phyloP scores from a whole-genome alignment of 805 yeast genomes.

The Clavispora vitiphila region DNA sequence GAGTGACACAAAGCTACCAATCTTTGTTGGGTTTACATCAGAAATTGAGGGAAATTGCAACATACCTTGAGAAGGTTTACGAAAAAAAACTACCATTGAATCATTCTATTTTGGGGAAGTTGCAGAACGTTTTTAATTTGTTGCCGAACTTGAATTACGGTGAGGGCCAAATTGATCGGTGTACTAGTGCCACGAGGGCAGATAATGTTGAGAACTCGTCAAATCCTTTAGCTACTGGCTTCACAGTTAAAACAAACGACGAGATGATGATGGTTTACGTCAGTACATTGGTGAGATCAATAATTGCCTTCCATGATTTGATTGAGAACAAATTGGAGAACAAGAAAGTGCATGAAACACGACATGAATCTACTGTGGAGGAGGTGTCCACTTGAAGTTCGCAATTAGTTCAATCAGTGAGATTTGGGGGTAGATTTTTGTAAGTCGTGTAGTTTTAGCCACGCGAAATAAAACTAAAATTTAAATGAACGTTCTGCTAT shows the following conservation, averaged over 20 bases:
- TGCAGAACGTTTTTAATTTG: slow-evolving; percentile 91
- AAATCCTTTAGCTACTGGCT: slow-evolving; percentile 67
- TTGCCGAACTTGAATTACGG: slow-evolving; percentile 65
- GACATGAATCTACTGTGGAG: slow-evolving; percentile 10
- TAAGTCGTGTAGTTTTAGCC: slow-evolving; percentile 12
- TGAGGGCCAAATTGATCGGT: slow-evolving; percentile 10
- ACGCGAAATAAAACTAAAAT: not conserved
- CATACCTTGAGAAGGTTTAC: slow-evolving; percentile 71
- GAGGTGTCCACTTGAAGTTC: not conserved
- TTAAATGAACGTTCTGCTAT: not conserved
- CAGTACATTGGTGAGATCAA: slow-evolving; percentile 84
- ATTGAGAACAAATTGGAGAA: slow-evolving; percentile 93
- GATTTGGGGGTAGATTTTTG: not conserved
- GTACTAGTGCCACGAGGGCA: slow-evolving; percentile 2
- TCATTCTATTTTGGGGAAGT: slow-evolving; percentile 82
- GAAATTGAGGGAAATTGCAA: slow-evolving; percentile 71
- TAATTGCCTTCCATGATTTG: slow-evolving; percentile 93
- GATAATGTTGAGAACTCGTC: slow-evolving; percentile 19
- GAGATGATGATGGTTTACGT: slow-evolving; percentile 92
- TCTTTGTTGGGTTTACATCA: slow-evolving; percentile 82
- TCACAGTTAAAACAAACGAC: slow-evolving; percentile 91
- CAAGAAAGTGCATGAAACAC: slow-evolving; percentile 34
- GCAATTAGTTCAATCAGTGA: not conserved
- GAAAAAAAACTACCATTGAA: slow-evolving; percentile 75
- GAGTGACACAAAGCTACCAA: slow-evolving; percentile 83